Conservation (phyloP, 2,329 filamentous ascomycete species). For the Phaeomoniella chlamydospora region DNA sequence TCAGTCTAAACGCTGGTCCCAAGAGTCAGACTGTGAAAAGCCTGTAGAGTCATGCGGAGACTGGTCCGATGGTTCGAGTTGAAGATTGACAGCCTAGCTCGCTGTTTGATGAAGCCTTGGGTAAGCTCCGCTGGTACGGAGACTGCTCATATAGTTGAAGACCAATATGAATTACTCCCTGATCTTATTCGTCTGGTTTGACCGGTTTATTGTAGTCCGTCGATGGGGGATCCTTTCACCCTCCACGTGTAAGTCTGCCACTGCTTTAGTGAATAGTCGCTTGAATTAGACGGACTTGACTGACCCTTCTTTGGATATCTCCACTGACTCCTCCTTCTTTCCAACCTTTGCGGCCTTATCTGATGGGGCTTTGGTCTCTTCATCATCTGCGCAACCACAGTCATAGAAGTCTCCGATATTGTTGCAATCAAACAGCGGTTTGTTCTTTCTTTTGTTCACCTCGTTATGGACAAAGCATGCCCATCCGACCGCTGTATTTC, state of each 20-base stretch:
- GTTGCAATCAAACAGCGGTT: conserved; percentile 47
- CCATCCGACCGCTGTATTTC: conserved; percentile 49
- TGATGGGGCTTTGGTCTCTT: conserved; percentile 11
- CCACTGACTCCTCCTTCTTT: conserved; percentile 6
- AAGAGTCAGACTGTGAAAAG: conserved; percentile 1
- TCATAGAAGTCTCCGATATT: conserved; percentile 54
- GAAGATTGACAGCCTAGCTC: neutral
- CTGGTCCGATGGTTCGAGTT: neutral
- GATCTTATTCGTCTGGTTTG: neutral
- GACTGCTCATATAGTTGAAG: neutral
- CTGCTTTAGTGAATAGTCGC: conserved; percentile 10
- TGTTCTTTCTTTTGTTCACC: conserved; percentile 47
- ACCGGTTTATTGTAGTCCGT: neutral
- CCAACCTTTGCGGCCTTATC: conserved; percentile 1
- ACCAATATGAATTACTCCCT: neutral
- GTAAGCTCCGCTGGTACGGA: neutral
- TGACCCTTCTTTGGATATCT: conserved; percentile 4
- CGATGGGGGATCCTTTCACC: neutral
- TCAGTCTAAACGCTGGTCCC: neutral
- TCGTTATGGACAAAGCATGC: conserved; percentile 53
- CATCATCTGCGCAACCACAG: conserved; percentile 47
- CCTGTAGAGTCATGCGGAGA: neutral
- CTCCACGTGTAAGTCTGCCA: conserved; percentile 2
- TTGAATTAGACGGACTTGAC: conserved; percentile 9
- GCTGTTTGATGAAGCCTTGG: neutral